Evolutionary conservation across 176 grass and related monocot species (phyloP), one percentile per base, ranked within the genome.

Genomic region (Luzula sylvatica): DNA sequence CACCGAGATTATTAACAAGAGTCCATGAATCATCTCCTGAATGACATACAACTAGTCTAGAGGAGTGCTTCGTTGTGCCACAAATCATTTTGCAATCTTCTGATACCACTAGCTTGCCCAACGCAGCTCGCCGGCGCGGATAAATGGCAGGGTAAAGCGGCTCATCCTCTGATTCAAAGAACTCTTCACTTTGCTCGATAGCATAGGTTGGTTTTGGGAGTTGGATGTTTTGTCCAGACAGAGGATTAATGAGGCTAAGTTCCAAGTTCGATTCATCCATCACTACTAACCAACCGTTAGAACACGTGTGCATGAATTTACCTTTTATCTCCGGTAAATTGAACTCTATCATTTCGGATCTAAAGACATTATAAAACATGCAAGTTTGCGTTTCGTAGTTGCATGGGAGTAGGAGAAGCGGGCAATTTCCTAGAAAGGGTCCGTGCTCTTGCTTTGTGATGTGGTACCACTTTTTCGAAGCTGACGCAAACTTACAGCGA

Each of bases 1-100:
- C n/a, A n/a, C n/a, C n/a, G n/a, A n/a, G 11, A 43, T 43, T 43
- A 1, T 43, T n/a, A 43, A 50, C 22, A 20, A 3, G 46, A 53
- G 50, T 53, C 50, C 50, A 53, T n/a, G 51, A 54, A 14, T 54
- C 23, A n/a, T 54, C 51, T 54, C 51, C 51, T 3, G 26, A 26
- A 13, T 3, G 51, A 29, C 51, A 54, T 15, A 54, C 7, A 11
- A 54, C 30, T 9, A 35, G 30, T 35, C 9, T 35, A 1, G 8
- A 3, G 7, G 5, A 2, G 1, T 0, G 1, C 1, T 19, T 15
- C 51, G 26, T 54, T 8, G 26, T 29, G 26, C 21, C 51, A 54
- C 21, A 19, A 23, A 54, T 5, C 26, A 29, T 11, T n/a, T 15
- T 15, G 26, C 22, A 19, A 14, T 11, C 7, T 7, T 27, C 51